phyloP scores from a whole-genome alignment of 1,139 yeast species.

The Torulaspora pretoriensis region DNA sequence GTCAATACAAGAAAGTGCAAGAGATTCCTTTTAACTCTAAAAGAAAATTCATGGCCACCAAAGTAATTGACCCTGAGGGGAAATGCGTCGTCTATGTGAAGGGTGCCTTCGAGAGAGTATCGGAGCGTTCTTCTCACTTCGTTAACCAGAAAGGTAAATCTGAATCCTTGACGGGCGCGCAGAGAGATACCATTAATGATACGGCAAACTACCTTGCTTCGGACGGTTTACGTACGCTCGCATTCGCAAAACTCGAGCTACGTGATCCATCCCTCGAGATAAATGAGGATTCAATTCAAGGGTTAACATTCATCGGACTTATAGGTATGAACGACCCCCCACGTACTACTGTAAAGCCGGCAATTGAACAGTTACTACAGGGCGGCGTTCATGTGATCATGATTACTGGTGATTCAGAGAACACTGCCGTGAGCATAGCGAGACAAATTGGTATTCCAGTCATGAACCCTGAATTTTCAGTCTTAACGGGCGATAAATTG shows the following conservation, averaged over 20 bases:
- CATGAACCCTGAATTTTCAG: conserved; percentile 52
- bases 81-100: conserved; percentile 60
- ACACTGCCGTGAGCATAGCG: conserved; percentile 85
- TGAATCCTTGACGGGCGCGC: conserved; percentile 49
- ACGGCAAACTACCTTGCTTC: conserved; percentile 63
- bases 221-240: conserved; percentile 82
- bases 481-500: conserved; percentile 76
- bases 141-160: conserved; percentile 52
- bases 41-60: conserved; percentile 81
- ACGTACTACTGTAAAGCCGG: conserved; percentile 68
- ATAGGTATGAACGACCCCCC: conserved; percentile 97
- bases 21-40: conserved; percentile 82
- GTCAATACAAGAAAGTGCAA: conserved; percentile 44
- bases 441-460: conserved; percentile 87
- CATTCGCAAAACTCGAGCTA: conserved; percentile 51
- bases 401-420: conserved; percentile 94
- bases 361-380: conserved; percentile 66
- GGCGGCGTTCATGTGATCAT: conserved; percentile 93
- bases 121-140: conserved; percentile 57
- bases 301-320: conserved; percentile 71
- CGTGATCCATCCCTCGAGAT: conserved; percentile 40
- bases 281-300: conserved; percentile 44
- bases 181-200: conserved; percentile 44
- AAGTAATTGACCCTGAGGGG: conserved; percentile 45
- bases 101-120: conserved; percentile 81